Evolutionary conservation across 2,329 filamentous ascomycete species (phyloP).

Genomic region (Cladosporium phlei): DNA sequence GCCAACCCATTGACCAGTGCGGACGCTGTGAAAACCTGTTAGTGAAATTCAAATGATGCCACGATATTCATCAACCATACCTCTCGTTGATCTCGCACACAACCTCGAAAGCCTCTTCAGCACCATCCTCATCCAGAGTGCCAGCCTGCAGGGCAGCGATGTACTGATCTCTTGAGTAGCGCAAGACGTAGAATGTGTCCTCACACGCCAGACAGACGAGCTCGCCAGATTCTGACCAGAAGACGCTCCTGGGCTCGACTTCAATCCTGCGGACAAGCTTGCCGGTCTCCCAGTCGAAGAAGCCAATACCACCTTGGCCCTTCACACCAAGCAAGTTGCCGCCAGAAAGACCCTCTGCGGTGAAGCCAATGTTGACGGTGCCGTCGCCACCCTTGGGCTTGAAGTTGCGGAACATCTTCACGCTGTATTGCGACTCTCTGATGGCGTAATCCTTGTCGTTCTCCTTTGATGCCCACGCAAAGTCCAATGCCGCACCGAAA

Average conservation of each 20-base stretch:
- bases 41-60: neutral
- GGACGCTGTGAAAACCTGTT: conserved; percentile 54
- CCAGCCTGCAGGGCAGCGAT: conserved; percentile 76
- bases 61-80: conserved; percentile 41
- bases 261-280: conserved; percentile 89
- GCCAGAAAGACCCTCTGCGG: conserved; percentile 84
- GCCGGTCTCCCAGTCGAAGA: conserved; percentile 94
- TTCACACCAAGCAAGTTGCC: conserved; percentile 90
- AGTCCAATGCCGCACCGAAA: conserved; percentile 91
- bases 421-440: conserved; percentile 84
- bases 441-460: conserved; percentile 99
- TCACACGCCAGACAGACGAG: conserved; percentile 89
- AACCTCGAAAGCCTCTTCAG: conserved; percentile 92
- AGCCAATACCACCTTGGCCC: conserved; percentile 87
- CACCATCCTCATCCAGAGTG: conserved; percentile 81
- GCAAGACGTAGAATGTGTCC: conserved; percentile 88
- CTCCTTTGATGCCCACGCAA: conserved; percentile 94
- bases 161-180: conserved; percentile 87
- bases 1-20: conserved; percentile 94
- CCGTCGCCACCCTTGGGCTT: conserved; percentile 76
- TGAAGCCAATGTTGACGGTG: conserved; percentile 81
- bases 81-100: conserved; percentile 92
- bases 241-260: conserved; percentile 66
- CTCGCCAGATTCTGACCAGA: conserved; percentile 97
- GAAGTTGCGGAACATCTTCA: conserved; percentile 98